Base-by-base conservation (phyloP, 2,329 filamentous ascomycete species). In the Fusarium illudens region DNA sequence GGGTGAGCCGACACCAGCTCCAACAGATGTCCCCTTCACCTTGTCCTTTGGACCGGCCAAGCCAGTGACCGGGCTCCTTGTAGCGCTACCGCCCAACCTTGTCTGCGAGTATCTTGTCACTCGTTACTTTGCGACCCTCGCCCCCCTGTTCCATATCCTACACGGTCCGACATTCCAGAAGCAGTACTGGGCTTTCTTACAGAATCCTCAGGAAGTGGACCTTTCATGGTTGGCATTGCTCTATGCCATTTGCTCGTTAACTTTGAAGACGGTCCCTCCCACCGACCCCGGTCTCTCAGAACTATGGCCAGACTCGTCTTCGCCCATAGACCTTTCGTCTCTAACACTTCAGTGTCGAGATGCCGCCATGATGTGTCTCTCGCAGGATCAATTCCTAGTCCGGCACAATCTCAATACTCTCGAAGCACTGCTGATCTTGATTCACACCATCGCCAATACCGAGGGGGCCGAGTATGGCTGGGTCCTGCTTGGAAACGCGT, bases 81-180 rank as follows among this genome's bases (percentile, higher is more conserved):
- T 17, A 3, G 37, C 53, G n/a, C 42, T 68, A 2, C 65, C 65
- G 6, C 44, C 58, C 1, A 39, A 37, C 12, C 27, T 44, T 17
- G 44, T 56, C 8, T 55, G 59, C 49, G 65, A 68, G 15, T 64
- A 66, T 12, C 60, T 68, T 8, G 42, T 67, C 6, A 50, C 51
- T 6, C 53, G 50, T 5, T 69, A 67, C 52, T 69, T 67, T 19
- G 50, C 55, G 4, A 37, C 60, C 33, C 32, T 64, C 4, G 50
- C 51, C 10, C 62, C 69, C 2, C 29, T 71, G 2, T 71, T 71
- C 44, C 64, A 62, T 12, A 42, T 68, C 5, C 22, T 71, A 0
- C 68, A 71, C n/a, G 68, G 55, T 5, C 58, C 58, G 7, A 65
- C 66, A 7, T 69, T 71, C 20, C 53, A 71, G 52, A 61, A 56